A percentile compares a stretch with the other conserved stretches of the same genome.
These are phyloP conservation scores for Hypoxylon lienhwacheense DNA, from an alignment of 495 filamentous ascomycete species.

Conservation along the genomic window DNA sequence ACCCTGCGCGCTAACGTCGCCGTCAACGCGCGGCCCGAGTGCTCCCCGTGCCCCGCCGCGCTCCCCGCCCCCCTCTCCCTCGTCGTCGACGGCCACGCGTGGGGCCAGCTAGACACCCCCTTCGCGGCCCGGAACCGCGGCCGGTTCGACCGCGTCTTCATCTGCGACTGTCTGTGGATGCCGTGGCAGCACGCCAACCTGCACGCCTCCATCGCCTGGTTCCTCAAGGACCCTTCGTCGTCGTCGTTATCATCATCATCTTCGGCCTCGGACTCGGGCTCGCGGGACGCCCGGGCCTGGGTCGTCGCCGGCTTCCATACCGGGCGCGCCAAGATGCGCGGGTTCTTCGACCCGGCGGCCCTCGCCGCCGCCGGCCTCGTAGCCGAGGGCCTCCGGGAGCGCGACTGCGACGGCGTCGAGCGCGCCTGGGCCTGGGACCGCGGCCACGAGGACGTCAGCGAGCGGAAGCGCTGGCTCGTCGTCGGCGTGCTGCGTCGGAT, in stretches of 20 bases:
- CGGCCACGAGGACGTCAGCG: conserved; percentile 63
- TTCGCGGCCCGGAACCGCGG: conserved; percentile 56
- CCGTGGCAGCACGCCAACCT: conserved; percentile 73
- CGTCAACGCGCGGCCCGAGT: conserved; percentile 24
- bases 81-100: conserved; percentile 66
- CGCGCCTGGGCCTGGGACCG: conserved; percentile 68
- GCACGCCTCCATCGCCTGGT: conserved; percentile 66
- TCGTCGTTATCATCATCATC: not conserved
- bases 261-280: not conserved
- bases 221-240: conserved; percentile 53
- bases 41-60: conserved; percentile 16
- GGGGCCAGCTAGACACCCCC: conserved; percentile 64
- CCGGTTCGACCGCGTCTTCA: conserved; percentile 68
- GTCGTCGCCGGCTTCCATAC: conserved; percentile 84
- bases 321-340: conserved; percentile 67
- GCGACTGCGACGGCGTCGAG: conserved; percentile 67
- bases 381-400: conserved; percentile 72
- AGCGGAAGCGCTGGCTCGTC: conserved; percentile 77
- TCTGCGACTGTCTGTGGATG: conserved; percentile 90
- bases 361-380: conserved; percentile 60
- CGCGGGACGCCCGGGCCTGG: conserved; percentile 58
- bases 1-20: conserved; percentile 65
- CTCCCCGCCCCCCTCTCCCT: conserved; percentile 39
- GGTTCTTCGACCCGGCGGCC: conserved; percentile 68
- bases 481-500: conserved; percentile 61